A percentile compares a stretch with the other conserved stretches of the same genome.
Conservation (phyloP, 2,329 filamentous ascomycete species). For the Teratosphaeria pseudoeucalypti region DNA sequence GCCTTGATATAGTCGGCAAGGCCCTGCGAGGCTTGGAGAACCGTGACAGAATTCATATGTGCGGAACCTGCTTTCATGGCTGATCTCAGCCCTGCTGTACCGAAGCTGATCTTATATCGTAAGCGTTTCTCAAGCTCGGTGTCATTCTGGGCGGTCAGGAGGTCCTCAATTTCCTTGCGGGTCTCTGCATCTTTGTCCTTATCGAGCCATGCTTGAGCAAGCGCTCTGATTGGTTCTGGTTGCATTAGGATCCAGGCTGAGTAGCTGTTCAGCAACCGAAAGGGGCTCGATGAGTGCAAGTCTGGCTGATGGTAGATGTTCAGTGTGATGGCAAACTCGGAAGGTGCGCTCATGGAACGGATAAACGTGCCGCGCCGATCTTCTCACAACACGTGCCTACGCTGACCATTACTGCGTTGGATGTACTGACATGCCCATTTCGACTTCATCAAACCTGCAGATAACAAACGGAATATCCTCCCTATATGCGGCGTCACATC, state of each 20-base stretch:
- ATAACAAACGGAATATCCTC: no score
- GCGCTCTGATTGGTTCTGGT: slow-evolving; percentile 6
- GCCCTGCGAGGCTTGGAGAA: slow-evolving; percentile 50
- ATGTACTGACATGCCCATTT: no score
- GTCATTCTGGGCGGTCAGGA: slow-evolving; percentile 35
- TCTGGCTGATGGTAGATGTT: no score
- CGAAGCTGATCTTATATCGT: slow-evolving; percentile 48
- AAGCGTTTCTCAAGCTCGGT: slow-evolving; percentile 44
- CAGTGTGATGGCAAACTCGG: no score
- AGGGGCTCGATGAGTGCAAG: no score
- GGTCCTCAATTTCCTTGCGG: slow-evolving; percentile 42
- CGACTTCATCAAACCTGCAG: no score
- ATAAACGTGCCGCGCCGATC: no score
- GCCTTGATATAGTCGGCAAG: slow-evolving; percentile 48
- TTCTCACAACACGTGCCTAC: no score
- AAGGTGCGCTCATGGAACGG: no score
- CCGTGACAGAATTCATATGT: slow-evolving; percentile 28
- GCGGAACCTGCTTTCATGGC: slow-evolving; percentile 56
- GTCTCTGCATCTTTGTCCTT: slow-evolving; percentile 47
- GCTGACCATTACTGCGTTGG: no score
- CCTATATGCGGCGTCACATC: no score
- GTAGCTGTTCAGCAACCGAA: no score
- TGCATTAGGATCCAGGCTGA: neutral
- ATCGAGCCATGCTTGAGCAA: slow-evolving; percentile 48
- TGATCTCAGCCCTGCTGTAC: slow-evolving; percentile 52